These are phyloP conservation scores for Cicer bijugum DNA, from an alignment of 306 rosid genomes.

Conservation along the genomic window DNA sequence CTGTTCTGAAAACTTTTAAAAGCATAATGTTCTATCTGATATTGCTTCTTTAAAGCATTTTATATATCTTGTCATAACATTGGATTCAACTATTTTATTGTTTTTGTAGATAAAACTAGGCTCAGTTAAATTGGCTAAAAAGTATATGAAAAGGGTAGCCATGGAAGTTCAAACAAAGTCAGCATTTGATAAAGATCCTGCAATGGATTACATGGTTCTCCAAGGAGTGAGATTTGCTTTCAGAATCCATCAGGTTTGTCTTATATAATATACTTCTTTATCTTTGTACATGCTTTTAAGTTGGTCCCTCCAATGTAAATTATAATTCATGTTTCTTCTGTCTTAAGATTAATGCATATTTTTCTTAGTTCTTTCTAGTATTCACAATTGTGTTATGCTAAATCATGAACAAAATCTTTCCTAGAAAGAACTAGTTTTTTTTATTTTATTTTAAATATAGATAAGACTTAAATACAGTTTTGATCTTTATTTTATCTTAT, in stretches of 20 bases:
- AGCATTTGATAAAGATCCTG: constrained; percentile 87
- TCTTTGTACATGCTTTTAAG: not conserved
- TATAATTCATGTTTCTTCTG: constrained; percentile 7
- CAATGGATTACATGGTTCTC: constrained; percentile 97
- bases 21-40: constrained; percentile 1
- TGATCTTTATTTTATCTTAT: no score
- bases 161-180: constrained; percentile 92
- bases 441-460: no score
- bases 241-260: constrained; percentile 90
- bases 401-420: not conserved
- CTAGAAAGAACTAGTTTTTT: not conserved
- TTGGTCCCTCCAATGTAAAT: constrained; percentile 2
- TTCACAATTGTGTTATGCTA: not conserved
- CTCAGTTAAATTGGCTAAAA: constrained; percentile 89
- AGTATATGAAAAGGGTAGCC: constrained; percentile 91
- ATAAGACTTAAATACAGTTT: no score
- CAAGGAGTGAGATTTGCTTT: constrained; percentile 99
- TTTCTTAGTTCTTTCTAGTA: not conserved
- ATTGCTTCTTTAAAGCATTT: constrained; percentile 6
- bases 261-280: not conserved
- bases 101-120: constrained; percentile 76
- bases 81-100: constrained; percentile 34
- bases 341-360: not conserved
- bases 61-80: constrained; percentile 16
- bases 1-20: not conserved